Evolutionary conservation across 2,329 filamentous ascomycete genomes (phyloP).

Genomic region (Sphaerulina musiva): DNA sequence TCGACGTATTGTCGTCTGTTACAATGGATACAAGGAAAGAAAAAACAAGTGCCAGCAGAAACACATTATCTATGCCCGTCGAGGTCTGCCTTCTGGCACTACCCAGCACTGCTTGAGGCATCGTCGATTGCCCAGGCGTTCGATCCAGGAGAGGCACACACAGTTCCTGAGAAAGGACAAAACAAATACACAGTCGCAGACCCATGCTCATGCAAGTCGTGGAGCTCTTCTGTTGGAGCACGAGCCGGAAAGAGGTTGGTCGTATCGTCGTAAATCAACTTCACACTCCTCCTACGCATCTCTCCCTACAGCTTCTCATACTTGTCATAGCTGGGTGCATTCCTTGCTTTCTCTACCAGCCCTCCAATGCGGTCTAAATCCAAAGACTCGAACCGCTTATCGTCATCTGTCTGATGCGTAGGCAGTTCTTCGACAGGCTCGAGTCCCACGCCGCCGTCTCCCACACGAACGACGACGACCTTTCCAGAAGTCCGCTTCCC

Average conservation of each 20-base stretch:
- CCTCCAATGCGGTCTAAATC: conserved; percentile 93
- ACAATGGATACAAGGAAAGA: neutral
- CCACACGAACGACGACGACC: conserved; percentile 85
- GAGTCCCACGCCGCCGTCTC: conserved; percentile 79
- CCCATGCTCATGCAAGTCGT: conserved; percentile 18
- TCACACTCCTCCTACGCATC: conserved; percentile 8
- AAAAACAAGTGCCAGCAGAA: conserved; percentile 11
- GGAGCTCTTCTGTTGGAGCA: conserved; percentile 12
- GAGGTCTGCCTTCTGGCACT: neutral
- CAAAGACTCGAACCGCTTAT: conserved; percentile 76
- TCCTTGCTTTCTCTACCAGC: conserved; percentile 71
- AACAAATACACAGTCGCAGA: conserved; percentile 17
- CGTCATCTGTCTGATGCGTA: conserved; percentile 78
- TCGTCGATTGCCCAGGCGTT: neutral
- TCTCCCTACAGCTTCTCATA: conserved; percentile 11
- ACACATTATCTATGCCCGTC: conserved; percentile 17
- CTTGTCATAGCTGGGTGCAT: conserved; percentile 17
- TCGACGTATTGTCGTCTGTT: neutral
- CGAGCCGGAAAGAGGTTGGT: conserved; percentile 17
- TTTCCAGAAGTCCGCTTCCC: conserved; percentile 77
- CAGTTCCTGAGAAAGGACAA: conserved; percentile 3
- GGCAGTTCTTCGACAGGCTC: conserved; percentile 78
- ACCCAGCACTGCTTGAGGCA: neutral
- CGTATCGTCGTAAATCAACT: conserved; percentile 24
- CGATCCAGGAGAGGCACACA: neutral